Evolutionary conservation across 202 grass and related monocot genomes (phyloP), one percentile per base, ranked within the genome.

Genomic region (Schoenoplectus tabernaemontani): DNA sequence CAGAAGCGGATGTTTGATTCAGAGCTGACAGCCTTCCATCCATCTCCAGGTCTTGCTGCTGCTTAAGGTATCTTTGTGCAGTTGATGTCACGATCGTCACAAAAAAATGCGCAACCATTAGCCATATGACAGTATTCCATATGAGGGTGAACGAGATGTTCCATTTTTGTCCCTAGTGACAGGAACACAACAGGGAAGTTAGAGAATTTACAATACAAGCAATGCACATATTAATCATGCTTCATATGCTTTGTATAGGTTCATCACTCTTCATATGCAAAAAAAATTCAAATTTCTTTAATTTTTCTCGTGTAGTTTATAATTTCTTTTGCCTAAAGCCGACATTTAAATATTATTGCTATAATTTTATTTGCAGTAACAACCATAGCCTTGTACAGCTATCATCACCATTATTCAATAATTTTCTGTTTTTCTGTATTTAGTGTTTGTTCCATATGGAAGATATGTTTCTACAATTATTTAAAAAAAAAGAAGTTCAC

Each of bases 61-160:
- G 89, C 84, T 92, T 99, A 3, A 89, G 90, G 68, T 96, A 91
- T 47, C 72, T 88, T 70, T 93, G 86, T 57, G 92, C 92, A 34
- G 90, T 96, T 57, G 92, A 89, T 7, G 88, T 91, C 85, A 96
- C 48, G 64, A 96, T 99, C 81, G 93, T 99, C 34, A 82, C 37
- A 39, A 96, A 95, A 78, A 96, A 96, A 60, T 96, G 92, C 57
- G 87, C 65, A 51, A 99, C 90, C 78, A 95, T 83, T 15, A 99
- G 85, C 88, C 92, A 93, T 74, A 99, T 89, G 23, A 96, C 50
- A 70, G 70, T 85, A 77, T 96, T 96, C 96, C 96, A 99, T 48
- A 99, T 53, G 42, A 89, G 84, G 19, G 92, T 89, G 76, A 99
- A 89, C 24, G 91, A 96, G 37, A 99, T 57, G 74, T 99, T 96